Evolutionary conservation across 176 grass and related monocot species (phyloP), one percentile per base, ranked within the genome.

Genomic region (Themeda triandra): DNA sequence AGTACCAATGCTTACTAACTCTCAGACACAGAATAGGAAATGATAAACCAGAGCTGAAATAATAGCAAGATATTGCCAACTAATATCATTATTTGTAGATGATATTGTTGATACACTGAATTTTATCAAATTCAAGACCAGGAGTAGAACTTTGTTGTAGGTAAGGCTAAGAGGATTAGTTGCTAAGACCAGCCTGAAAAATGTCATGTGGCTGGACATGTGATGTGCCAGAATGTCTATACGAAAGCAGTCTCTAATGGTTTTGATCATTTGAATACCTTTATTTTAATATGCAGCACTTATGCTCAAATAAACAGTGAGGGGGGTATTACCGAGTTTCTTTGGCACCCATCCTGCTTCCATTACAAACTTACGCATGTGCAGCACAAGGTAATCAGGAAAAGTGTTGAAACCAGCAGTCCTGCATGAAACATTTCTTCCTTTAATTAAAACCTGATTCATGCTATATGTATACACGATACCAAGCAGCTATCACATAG

Each of bases 331-430:
- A 96, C 97, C 93, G 9, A 99, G 91, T 85, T 99, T 99, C 84
- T 99, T 96, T 66, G 91, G 96, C 75, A 99, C 96, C 93, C 96
- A 99, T 87, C 97, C 93, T 84, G 81, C 92, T 79, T 89, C 97
- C 97, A 99, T 94, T 72, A 96, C 93, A 86, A 96, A 99, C 74
- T 99, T 99, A 6, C 96, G 90, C 96, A 99, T 99, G 78, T 99
- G 96, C 66, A 99, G 78, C 54, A 99, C 91, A 48, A 99, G 66
- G 75, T 99, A 99, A 91, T 99, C 93, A 77, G 96, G 96, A 76
- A 99, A 96, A 24, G 91, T 96, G 70, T 85, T 92, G 53, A 99
- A 86, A 70, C 89, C 90, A 33, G 96, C 86, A 83, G 91, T 92
- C 84, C 96, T 99, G 86, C 48, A 92, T 46, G 3, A 5, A 37